Base-by-base conservation (phyloP, 1,284 basidiomycete genomes). In the Somion occarium region DNA sequence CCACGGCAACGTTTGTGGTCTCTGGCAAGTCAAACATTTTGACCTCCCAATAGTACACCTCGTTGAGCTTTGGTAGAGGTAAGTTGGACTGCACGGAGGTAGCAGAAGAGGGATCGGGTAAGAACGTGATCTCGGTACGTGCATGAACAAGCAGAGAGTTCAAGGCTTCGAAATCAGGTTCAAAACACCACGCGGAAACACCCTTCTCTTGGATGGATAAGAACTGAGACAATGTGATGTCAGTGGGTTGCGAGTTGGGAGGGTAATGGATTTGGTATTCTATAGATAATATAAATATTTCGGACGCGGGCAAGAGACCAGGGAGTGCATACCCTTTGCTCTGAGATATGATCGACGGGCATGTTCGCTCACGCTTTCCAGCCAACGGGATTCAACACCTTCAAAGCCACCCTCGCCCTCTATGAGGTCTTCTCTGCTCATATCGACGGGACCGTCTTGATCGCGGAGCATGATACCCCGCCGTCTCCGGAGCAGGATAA, bases 141-240 rank as follows among this genome's bases (percentile, higher is more conserved):
- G 91, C 85, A 62, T 96, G 92, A 39, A 98, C 94, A 43, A 96
- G 81, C 43, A 97, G 76, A 3, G 90, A 91, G 53, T 91, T 86
- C 64, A 94, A 83, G 45, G 91, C 87, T 69, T 98, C 94, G 66
- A 94, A 96, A 68, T 98, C 94, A 39, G 94, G 95, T 67, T 98
- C 94, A 64, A 98, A 98, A 18, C 85, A 92, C 94, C 94, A 98
- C 5, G 94, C 94, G 22, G 94, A 94, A 39, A 98, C 94, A 56
- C 94, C 94, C 66, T 98, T 98, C 72, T 98, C 94, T 68, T 98
- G 94, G 55, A 98, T 98, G 20, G 93, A 94, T 26, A 98, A 82
- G 71, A 97, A 98, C 64, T 98, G 94, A 1, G 94, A 95, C 37
- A 98, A 76, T 0, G 95, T 98, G 69, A 98, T 98, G 67, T 98